Conservation (phyloP, 164 flowering plant genomes). For the Annona cherimola region DNA sequence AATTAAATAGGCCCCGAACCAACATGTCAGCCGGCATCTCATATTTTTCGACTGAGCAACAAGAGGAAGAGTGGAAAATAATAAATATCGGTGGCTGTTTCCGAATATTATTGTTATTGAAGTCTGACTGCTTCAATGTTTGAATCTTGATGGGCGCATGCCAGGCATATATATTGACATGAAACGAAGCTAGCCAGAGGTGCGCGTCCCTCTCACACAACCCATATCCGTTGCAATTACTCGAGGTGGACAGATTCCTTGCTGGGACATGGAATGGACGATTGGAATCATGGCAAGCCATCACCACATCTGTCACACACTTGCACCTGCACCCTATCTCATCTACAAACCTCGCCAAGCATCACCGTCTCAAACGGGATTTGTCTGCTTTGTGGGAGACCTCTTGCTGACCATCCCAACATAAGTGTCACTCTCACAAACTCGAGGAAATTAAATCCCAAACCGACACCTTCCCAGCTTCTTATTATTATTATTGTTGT, state of each 20-base stretch:
- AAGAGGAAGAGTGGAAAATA: too few relatives aligned
- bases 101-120: too few relatives aligned
- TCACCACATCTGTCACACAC: background rate
- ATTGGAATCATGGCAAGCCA: background rate
- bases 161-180: background rate
- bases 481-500: background rate
- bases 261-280: background rate
- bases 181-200: background rate
- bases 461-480: background rate
- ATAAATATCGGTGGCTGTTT: too few relatives aligned
- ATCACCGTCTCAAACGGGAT: conserved; percentile 9
- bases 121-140: background rate
- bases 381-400: conserved; percentile 5
- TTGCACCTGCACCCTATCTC: background rate
- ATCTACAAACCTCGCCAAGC: background rate
- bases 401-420: background rate
- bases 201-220: background rate
- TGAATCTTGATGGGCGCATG: conserved; percentile 1
- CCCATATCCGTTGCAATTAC: background rate
- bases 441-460: background rate
- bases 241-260: too few relatives aligned
- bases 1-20: too few relatives aligned
- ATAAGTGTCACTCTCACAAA: background rate
- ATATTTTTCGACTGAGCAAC: too few relatives aligned
- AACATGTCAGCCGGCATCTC: too few relatives aligned